Evolutionary conservation across 2,329 filamentous ascomycete genomes (phyloP), one percentile per base, ranked within the genome.

Genomic region (Calonectria pseudoreteaudii): DNA sequence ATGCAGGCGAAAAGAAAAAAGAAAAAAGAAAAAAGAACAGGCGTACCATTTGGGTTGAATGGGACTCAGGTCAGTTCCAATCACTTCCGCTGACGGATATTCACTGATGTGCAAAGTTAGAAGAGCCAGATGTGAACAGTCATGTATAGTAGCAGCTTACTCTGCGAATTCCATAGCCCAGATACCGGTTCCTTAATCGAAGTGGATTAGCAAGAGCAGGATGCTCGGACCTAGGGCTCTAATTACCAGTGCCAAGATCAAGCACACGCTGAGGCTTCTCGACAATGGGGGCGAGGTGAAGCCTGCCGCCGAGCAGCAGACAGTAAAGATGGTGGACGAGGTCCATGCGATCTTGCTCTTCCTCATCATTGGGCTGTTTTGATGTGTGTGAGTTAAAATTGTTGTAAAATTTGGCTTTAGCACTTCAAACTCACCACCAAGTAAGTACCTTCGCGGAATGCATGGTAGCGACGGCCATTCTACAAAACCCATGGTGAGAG

Each of bases 291-390:
- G 72, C 62, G 26, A 71, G 68, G 23, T 71, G 47, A 18, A 71
- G 64, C 20, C 64, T 52, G 16, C 72, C 72, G 2, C 56, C 68
- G 1, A 74, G 56, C 2, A 65, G 8, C 5, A 74, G 68, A 7
- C 52, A 23, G 16, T 74, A 74, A n/a, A 74, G 26, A 6, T 74
- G 72, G 20, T 74, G 72, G 9, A 60, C 72, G 20, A 74, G 56
- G 31, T 74, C 72, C 72, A 74, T 74, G 8, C 72, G 68, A 18
- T 74, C 64, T 58, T 74, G 72, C 23, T 74, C 72, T 26, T 71
- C 68, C 5, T 71, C 72, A 16, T 74, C 72, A 10, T 74, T 74
- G 1, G 72, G 72, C 72, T 71, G 16, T 36, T 5, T 4, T 4
- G 20, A 20, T 64, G 7, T 8, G 5, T 7, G 3, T 52, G 11